These are phyloP conservation scores for Cutaneotrichosporon mucoides DNA, from an alignment of 1,284 basidiomycete species.

Conservation along the genomic window DNA sequence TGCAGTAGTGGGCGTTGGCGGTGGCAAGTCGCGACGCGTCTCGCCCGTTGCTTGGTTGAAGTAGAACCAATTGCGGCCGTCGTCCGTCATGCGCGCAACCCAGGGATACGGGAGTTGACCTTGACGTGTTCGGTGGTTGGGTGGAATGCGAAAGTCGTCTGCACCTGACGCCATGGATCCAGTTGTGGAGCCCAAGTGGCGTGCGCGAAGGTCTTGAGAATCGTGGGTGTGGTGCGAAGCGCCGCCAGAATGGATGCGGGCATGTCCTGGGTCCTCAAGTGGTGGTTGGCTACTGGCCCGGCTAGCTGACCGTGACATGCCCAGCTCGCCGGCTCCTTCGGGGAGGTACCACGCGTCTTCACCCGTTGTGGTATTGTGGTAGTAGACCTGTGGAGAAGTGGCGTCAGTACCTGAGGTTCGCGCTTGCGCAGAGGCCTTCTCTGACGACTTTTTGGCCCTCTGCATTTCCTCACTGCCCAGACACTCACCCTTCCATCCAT, in stretches of 20 bases:
- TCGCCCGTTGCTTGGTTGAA: conserved; percentile 67
- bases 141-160: conserved; percentile 32
- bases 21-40: conserved; percentile 53
- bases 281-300: conserved; percentile 1
- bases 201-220: background rate
- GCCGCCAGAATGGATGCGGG: background rate
- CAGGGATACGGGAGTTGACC: conserved; percentile 62
- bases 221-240: background rate
- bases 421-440: background rate
- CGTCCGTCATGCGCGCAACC: conserved; percentile 72
- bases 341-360: conserved; percentile 81
- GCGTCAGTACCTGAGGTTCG: background rate
- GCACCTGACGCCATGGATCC: background rate
- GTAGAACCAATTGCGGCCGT: conserved; percentile 78
- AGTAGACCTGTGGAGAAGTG: conserved; percentile 66
- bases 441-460: background rate
- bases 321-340: conserved; percentile 55
- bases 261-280: background rate
- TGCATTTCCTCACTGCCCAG: background rate
- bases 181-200: background rate
- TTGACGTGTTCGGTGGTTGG: conserved; percentile 51
- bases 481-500: conserved; percentile 48
- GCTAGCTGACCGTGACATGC: background rate
- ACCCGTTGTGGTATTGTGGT: conserved; percentile 86
- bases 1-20: conserved; percentile 1